Evolutionary conservation across 176 grass and related monocot species (phyloP), one percentile per base, ranked within the genome.

Genomic region (Pontederia paniculata): DNA sequence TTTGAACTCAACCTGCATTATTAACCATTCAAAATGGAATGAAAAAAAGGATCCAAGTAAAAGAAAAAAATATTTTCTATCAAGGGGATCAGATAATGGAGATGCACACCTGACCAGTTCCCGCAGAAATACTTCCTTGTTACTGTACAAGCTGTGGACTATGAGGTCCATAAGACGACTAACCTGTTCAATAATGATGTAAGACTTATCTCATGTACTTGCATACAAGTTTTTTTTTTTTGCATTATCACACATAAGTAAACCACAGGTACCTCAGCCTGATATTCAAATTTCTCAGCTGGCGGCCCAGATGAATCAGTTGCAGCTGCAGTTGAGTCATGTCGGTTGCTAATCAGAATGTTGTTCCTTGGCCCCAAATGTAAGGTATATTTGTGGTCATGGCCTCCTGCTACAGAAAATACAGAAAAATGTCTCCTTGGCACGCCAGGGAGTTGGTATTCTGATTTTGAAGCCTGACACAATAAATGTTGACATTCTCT

Each of bases 91-190:
- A 54, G 15, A 52, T 5, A 58, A 19, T 31, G 3, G 45, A 54
- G 18, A 31, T 44, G 73, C 80, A 17, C 50, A 98, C 93, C 93
- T 98, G 60, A 98, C 77, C 49, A 98, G 17, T 23, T 98, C 93
- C 48, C 93, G 80, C 41, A 98, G 80, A 80, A 98, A 98, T 58
- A 98, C 86, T 72, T 98, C 93, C 72, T 98, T 98, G 68, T 98
- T 98, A 62, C 93, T 98, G 65, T 98, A 98, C 66, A 98, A 70
- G 77, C 93, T 98, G 73, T 98, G 83, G 41, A 98, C 93, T 17
- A 98, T 98, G 72, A 98, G 82, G 79, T 98, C 93, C 93, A 98
- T 91, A 15, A 98, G 80, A 52, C 93, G 85, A 83, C 84, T 98
- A 48, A 98, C 93, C 93, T 98, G 80, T 48, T 45, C 63, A 68